Base-by-base conservation (phyloP, 1,284 basidiomycete species). In the Ustilago vetiveriae region DNA sequence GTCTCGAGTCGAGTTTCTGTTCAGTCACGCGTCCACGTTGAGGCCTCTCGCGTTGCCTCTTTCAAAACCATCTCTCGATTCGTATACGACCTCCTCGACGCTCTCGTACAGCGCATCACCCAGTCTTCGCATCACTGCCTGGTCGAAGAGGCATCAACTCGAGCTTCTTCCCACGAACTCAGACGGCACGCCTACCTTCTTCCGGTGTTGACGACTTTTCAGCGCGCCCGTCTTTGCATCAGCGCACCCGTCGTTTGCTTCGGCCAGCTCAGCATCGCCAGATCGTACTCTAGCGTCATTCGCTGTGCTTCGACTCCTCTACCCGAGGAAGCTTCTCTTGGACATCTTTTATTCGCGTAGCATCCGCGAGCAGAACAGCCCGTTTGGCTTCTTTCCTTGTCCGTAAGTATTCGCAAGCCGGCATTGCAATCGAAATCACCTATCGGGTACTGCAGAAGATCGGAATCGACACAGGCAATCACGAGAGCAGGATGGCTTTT, bases 331-430 rank as follows among this genome's bases (percentile, higher is more conserved):
- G n/a, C n/a, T n/a, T n/a, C n/a, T n/a, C n/a, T n/a, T n/a, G n/a
- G n/a, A n/a, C n/a, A n/a, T 26, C 27, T 29, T 26, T 22, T 24
- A 23, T 3, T 38, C 42, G 23, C 29, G 19, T 22, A 38, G 37
- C 29, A 27, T 22, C 29, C 29, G 23, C 26, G n/a, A 13, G 32
- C 42, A 40, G 27, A 10, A 1, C 39, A n/a, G 30, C 23, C 40
- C 17, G 24, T 27, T 7, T n/a, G 33, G 39, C 47, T 38, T 41
- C 19, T 39, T 26, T 30, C 21, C 26, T 48, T 52, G 44, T 63
- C 43, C 48, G 59, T 64, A 64, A 64, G 60, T 64, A 44, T 40
- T 16, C 3, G 21, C 14, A 7, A 24, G 4, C 17, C 10, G n/a
- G 8, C 29, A 21, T 17, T 22, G n/a, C 22, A 37, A 19, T 11